These are phyloP conservation scores for Gossypium davidsonii DNA, from an alignment of 441 rosid species.

Conservation along the genomic window DNA sequence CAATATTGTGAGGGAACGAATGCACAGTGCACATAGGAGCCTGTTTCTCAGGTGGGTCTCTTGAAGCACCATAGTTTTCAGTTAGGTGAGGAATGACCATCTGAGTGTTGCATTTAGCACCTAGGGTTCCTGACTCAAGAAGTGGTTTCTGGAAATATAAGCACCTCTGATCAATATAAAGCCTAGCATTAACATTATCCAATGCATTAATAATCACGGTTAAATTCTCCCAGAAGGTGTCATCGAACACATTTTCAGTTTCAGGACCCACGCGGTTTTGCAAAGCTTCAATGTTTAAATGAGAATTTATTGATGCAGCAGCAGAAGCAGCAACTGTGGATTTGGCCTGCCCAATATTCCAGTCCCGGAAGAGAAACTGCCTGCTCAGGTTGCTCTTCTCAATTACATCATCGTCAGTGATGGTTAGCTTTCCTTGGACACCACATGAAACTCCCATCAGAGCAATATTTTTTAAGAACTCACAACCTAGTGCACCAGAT, in stretches of 20 bases:
- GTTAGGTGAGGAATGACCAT: constrained; percentile 95
- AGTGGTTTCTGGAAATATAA: constrained; percentile 97
- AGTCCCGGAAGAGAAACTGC: constrained; percentile 94
- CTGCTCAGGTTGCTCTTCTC: constrained; percentile 97
- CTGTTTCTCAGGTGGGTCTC: constrained; percentile 97
- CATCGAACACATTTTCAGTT: constrained; percentile 83
- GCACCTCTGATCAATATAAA: constrained; percentile 86
- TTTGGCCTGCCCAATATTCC: constrained; percentile 99
- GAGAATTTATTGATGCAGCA: constrained; percentile 64
- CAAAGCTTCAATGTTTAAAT: constrained; percentile 65
- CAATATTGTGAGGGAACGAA: constrained; percentile 97
- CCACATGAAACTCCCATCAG: constrained; percentile 94
- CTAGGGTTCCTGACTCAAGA: constrained; percentile 92
- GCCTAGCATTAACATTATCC: constrained; percentile 91
- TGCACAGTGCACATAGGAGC: constrained; percentile 99
- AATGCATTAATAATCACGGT: constrained; percentile 68
- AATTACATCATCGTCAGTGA: constrained; percentile 94
- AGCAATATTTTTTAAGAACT: constrained; percentile 82
- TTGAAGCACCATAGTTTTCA: constrained; percentile 94
- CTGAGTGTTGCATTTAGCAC: constrained; percentile 93
- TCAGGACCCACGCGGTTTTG: constrained; percentile 86
- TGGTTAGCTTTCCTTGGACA: constrained; percentile 69
- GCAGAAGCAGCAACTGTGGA: constrained; percentile 94
- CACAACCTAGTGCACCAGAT: constrained; percentile 96
- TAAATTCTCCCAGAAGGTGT: constrained; percentile 82